phyloP scores from a whole-genome alignment of 129 eudicot species.

The Oenanthe sinensis region DNA sequence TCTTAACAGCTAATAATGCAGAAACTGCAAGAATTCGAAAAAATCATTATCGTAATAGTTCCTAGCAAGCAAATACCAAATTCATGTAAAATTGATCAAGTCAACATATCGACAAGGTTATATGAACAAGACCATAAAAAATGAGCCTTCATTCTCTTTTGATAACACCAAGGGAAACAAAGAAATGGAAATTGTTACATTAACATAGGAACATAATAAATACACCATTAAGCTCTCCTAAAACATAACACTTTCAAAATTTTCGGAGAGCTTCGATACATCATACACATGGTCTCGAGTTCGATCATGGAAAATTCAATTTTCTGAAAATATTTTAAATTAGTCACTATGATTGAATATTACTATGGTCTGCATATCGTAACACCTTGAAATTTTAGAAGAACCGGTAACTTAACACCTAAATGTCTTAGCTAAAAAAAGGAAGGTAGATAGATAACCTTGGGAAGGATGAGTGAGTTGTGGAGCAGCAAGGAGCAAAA shows the following conservation, averaged over 20 bases:
- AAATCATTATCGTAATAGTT: not conserved
- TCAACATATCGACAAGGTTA: not conserved
- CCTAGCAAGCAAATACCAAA: not conserved
- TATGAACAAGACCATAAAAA: not conserved
- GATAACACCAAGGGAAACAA: no score
- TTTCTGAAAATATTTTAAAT: no score
- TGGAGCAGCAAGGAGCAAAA: constrained; percentile 31
- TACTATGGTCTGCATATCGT: no score
- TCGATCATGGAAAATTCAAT: no score
- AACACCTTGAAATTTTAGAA: not conserved
- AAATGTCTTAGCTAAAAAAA: no score
- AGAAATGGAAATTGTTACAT: no score
- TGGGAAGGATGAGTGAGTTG: constrained; percentile 49
- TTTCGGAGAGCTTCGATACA: no score
- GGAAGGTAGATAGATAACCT: constrained; percentile 22
- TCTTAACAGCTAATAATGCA: constrained; percentile 52
- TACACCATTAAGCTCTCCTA: no score
- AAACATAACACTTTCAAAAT: no score
- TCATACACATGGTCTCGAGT: not conserved
- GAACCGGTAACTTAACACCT: not conserved
- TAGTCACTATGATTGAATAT: no score
- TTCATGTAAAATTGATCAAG: not conserved
- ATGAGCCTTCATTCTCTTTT: not conserved
- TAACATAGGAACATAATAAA: no score
- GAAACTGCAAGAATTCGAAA: constrained; percentile 38